Evolutionary conservation across 139 green algal genomes (phyloP).

Genomic region (Tetradesmus obliquus): DNA sequence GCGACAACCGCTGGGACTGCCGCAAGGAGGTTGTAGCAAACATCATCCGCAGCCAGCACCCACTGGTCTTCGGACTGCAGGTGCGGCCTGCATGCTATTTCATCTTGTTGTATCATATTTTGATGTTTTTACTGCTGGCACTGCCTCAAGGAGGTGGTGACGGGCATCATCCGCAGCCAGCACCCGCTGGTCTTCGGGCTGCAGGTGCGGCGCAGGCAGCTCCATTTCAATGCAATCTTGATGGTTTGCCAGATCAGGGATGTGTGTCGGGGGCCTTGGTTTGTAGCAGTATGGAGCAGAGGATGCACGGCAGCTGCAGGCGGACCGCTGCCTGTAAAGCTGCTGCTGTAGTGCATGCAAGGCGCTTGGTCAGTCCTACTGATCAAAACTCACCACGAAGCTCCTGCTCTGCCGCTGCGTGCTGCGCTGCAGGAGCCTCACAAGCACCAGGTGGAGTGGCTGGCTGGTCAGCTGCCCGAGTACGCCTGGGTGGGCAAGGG

Average conservation of each 20-base stretch:
- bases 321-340: background rate
- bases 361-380: no score
- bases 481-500: constrained; percentile 15
- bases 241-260: no score
- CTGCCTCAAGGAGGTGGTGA: background rate
- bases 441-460: constrained; percentile 33
- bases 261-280: no score
- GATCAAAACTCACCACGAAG: no score
- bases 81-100: background rate
- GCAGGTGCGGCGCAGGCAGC: background rate
- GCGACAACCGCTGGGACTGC: constrained; percentile 33
- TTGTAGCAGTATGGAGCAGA: no score
- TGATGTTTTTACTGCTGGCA: constrained; percentile 1
- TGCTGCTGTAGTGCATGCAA: background rate
- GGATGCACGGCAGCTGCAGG: no score
- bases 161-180: background rate
- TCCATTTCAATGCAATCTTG: no score
- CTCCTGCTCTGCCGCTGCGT: background rate
- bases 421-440: constrained; percentile 22
- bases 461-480: background rate
- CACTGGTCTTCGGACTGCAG: constrained; percentile 15
- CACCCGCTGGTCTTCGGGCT: background rate
- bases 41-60: background rate
- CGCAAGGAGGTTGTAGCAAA: constrained; percentile 22
- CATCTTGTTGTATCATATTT: background rate